These are phyloP conservation scores for Persicaria tinctoria DNA, from an alignment of 148 eudicot genomes.

Conservation along the genomic window DNA sequence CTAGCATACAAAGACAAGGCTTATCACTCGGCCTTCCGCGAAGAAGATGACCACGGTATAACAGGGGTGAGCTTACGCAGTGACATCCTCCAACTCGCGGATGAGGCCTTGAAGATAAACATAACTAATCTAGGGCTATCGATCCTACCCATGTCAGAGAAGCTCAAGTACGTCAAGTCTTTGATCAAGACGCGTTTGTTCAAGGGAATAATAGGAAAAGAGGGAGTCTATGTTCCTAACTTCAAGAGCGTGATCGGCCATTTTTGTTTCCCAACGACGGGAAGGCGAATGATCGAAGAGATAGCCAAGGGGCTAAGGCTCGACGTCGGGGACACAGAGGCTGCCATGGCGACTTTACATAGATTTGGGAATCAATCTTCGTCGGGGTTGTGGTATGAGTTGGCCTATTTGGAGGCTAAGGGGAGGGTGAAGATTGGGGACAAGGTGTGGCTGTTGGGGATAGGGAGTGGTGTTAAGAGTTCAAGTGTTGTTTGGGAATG, in stretches of 20 bases:
- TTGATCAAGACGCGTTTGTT: not conserved
- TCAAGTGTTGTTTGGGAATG: constrained; percentile 8
- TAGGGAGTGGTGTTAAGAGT: constrained; percentile 8
- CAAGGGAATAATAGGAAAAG: not conserved
- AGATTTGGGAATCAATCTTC: constrained; percentile 46
- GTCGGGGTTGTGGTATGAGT: constrained; percentile 42
- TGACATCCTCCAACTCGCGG: constrained; percentile 24
- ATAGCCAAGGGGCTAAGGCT: constrained; percentile 26
- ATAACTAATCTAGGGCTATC: constrained; percentile 21
- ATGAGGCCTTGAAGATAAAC: constrained; percentile 23
- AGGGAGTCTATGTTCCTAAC: constrained; percentile 25
- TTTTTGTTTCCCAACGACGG: constrained; percentile 45
- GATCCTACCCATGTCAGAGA: constrained; percentile 30
- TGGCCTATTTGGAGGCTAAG: constrained; percentile 40
- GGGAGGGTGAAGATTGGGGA: constrained; percentile 36
- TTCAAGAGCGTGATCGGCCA: constrained; percentile 36
- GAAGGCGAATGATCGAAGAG: constrained; percentile 30
- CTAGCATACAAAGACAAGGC: constrained; percentile 27
- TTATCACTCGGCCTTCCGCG: constrained; percentile 33
- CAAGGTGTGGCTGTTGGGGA: constrained; percentile 34
- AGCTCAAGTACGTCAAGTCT: not conserved
- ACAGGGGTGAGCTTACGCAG: constrained; percentile 28
- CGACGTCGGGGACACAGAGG: constrained; percentile 31
- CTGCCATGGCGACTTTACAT: constrained; percentile 33
- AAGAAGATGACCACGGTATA: constrained; percentile 18